Conservation (phyloP, 2,329 filamentous ascomycete species). For the Fusarium musae region DNA sequence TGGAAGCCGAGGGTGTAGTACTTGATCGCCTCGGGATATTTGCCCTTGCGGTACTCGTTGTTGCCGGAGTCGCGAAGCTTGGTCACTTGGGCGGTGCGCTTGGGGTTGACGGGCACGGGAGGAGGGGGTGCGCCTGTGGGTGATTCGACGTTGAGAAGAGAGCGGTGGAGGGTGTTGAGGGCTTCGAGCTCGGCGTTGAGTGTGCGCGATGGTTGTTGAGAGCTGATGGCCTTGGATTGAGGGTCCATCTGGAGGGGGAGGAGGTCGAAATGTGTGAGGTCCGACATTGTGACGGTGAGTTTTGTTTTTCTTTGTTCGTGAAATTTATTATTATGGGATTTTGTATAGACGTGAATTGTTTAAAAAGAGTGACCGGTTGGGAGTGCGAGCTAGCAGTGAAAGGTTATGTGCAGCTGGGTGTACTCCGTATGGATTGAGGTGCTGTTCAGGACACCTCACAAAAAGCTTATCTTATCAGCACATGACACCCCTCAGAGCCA, state of each 20-base stretch:
- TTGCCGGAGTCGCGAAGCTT: slow-evolving; percentile 94
- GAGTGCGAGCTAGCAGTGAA: slow-evolving; percentile 17
- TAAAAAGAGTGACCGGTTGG: slow-evolving; percentile 33
- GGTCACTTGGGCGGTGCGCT: slow-evolving; percentile 85
- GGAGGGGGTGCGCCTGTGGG: slow-evolving; percentile 80
- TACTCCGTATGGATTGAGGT: not conserved
- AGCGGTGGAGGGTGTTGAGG: slow-evolving; percentile 83
- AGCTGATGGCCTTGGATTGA: slow-evolving; percentile 77
- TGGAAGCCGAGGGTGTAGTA: slow-evolving; percentile 88
- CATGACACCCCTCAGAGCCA: slow-evolving; percentile 44
- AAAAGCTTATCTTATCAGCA: slow-evolving; percentile 54
- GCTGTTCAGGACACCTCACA: slow-evolving; percentile 48
- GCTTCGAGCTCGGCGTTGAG: slow-evolving; percentile 74
- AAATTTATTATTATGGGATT: not conserved
- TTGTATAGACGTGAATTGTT: not conserved
- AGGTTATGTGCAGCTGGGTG: not conserved
- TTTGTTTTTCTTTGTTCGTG: not conserved
- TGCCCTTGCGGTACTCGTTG: slow-evolving; percentile 80
- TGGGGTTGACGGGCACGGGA: slow-evolving; percentile 91
- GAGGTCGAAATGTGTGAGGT: slow-evolving; percentile 79
- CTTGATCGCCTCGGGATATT: slow-evolving; percentile 78
- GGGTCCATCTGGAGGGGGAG: slow-evolving; percentile 85
- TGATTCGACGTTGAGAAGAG: slow-evolving; percentile 66
- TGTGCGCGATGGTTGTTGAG: slow-evolving; percentile 58
- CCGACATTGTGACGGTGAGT: slow-evolving; percentile 57